phyloP scores from a whole-genome alignment of 495 filamentous ascomycete genomes.

The Aspergillus leporis region DNA sequence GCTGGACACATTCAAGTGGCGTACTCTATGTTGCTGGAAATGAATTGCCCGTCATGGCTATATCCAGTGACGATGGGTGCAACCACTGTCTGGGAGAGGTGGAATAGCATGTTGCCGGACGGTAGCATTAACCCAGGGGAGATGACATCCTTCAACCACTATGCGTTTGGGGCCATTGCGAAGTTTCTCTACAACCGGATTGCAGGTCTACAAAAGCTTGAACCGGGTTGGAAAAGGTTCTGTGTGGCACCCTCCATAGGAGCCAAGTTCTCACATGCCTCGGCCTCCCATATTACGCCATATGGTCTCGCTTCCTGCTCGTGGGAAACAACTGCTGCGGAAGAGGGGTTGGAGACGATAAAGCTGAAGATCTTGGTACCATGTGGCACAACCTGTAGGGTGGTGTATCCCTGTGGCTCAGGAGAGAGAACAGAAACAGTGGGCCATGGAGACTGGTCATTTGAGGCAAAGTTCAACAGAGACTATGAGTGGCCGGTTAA shows the following conservation, averaged over 20 bases:
- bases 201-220: constrained; percentile 22
- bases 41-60: constrained; percentile 49
- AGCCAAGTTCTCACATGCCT: neutral
- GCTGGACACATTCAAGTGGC: constrained; percentile 30
- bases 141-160: constrained; percentile 60
- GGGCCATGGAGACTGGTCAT: neutral
- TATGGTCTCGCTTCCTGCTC: neutral
- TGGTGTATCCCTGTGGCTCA: neutral
- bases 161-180: constrained; percentile 45
- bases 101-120: constrained; percentile 55
- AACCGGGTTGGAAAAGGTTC: constrained; percentile 29
- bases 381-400: neutral
- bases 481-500: constrained; percentile 1
- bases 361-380: neutral
- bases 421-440: neutral
- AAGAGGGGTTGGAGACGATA: neutral
- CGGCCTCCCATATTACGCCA: neutral
- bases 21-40: constrained; percentile 44
- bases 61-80: constrained; percentile 54
- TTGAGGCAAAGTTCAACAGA: neutral
- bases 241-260: constrained; percentile 28
- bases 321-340: neutral
- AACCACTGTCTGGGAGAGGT: constrained; percentile 59
- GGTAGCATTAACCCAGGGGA: constrained; percentile 52
- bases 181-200: constrained; percentile 32